Evolutionary conservation across 805 yeast species (phyloP).

Genomic region (Millerago galiae): DNA sequence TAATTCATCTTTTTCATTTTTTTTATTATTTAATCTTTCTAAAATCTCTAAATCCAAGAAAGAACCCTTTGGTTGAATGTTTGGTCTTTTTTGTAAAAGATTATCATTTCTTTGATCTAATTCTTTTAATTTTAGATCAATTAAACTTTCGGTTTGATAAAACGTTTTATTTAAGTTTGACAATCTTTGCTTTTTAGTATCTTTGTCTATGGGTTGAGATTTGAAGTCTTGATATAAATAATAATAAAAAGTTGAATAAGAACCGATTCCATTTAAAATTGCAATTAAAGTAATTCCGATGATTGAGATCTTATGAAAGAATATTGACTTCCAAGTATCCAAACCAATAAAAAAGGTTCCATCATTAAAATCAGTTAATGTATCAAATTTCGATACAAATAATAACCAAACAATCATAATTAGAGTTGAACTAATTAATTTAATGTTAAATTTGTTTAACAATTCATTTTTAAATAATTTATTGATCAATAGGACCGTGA

Average conservation of each 20-base stretch:
- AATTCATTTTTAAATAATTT: constrained; percentile 13
- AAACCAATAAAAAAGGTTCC: constrained; percentile 7
- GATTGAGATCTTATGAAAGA: constrained; percentile 17
- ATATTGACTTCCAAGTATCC: constrained; percentile 9
- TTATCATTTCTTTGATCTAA: constrained; percentile 3
- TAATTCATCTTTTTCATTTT: constrained; percentile 7
- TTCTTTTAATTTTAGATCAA: constrained; percentile 14
- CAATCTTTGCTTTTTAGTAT: constrained; percentile 6
- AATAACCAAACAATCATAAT: constrained; percentile 14
- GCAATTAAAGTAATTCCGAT: constrained; percentile 24
- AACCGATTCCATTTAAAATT: constrained; percentile 22
- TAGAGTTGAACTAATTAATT: constrained; percentile 1
- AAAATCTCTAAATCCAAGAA: constrained; percentile 15
- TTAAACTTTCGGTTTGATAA: constrained; percentile 16
- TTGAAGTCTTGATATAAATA: constrained; percentile 11
- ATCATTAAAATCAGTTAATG: constrained; percentile 16
- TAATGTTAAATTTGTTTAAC: constrained; percentile 7
- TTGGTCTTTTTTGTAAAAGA: constrained; percentile 12
- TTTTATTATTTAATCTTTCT: constrained; percentile 4
- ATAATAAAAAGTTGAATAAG: constrained; percentile 23
- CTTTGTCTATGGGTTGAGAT: background rate
- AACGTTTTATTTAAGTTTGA: constrained; percentile 13
- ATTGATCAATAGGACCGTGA: constrained; percentile 13
- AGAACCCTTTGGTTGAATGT: constrained; percentile 17
- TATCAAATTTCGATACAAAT: constrained; percentile 15